phyloP scores from a whole-genome alignment of 129 eudicot genomes.

The Escallonia rubra region DNA sequence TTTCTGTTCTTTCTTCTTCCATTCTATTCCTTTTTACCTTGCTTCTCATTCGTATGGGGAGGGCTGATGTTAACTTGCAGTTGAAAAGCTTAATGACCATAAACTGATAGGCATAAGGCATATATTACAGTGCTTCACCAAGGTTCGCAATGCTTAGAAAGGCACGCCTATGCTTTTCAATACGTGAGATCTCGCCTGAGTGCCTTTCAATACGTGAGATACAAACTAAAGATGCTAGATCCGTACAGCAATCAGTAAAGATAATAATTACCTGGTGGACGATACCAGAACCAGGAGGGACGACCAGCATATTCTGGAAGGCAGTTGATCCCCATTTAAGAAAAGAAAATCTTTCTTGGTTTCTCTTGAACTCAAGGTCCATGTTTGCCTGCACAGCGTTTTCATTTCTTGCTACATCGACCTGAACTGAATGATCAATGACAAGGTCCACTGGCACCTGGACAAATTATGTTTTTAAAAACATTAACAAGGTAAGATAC shows the following conservation, averaged over 20 bases:
- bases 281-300: slow-evolving; percentile 99
- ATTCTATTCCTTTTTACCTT: not conserved
- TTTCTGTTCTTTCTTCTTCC: not conserved
- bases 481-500: not conserved
- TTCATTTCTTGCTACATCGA: slow-evolving; percentile 89
- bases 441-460: slow-evolving; percentile 99
- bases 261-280: slow-evolving; percentile 80
- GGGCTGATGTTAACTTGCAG: no score
- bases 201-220: no score
- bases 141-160: no score
- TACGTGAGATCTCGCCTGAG: no score
- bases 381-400: slow-evolving; percentile 92
- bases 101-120: no score
- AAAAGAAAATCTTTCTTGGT: slow-evolving; percentile 90
- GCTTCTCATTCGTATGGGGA: no score
- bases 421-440: slow-evolving; percentile 98
- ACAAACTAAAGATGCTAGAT: no score
- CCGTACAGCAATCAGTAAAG: no score
- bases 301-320: slow-evolving; percentile 96
- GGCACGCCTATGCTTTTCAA: no score
- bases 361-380: slow-evolving; percentile 91
- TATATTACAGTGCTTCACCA: no score
- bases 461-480: slow-evolving; percentile 1
- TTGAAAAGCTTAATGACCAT: no score
- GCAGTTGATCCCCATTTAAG: slow-evolving; percentile 98